Conservation (phyloP, 495 filamentous ascomycete species). For the Neurospora sp. region DNA sequence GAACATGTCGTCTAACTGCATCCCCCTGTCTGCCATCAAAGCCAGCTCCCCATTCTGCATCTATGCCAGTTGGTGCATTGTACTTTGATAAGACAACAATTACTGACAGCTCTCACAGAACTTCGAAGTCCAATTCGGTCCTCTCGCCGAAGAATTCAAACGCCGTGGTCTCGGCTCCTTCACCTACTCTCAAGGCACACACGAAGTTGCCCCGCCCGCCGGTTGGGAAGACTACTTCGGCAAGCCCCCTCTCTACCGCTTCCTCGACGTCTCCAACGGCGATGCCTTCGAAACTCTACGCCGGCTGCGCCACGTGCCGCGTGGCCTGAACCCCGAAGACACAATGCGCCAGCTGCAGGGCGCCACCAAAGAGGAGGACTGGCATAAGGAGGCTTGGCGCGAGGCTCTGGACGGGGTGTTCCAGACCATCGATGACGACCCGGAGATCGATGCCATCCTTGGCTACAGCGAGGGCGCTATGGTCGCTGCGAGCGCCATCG, state of each 20-base stretch:
- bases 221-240: conserved; percentile 46
- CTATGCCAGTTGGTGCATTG: background rate
- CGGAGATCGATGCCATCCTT: conserved; percentile 37
- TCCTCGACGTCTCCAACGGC: conserved; percentile 35
- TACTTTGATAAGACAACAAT: background rate
- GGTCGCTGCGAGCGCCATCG: conserved; percentile 38
- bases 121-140: conserved; percentile 44
- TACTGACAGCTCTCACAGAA: conserved; percentile 24
- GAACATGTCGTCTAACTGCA: background rate
- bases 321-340: conserved; percentile 37
- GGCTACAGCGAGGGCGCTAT: conserved; percentile 47
- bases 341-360: conserved; percentile 34
- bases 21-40: background rate
- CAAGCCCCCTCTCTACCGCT: conserved; percentile 39
- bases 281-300: conserved; percentile 38
- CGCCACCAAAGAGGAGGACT: conserved; percentile 13
- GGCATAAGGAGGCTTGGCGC: conserved; percentile 19
- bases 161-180: conserved; percentile 34
- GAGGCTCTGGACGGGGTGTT: conserved; percentile 25
- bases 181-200: conserved; percentile 36
- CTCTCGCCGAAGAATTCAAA: conserved; percentile 36
- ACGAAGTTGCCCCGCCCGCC: conserved; percentile 32
- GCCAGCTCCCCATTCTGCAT: background rate
- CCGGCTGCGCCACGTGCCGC: conserved; percentile 39
- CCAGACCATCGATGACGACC: conserved; percentile 25